Conservation (phyloP, 2,329 filamentous ascomycete species). For the Arthrinium phaeospermum region DNA sequence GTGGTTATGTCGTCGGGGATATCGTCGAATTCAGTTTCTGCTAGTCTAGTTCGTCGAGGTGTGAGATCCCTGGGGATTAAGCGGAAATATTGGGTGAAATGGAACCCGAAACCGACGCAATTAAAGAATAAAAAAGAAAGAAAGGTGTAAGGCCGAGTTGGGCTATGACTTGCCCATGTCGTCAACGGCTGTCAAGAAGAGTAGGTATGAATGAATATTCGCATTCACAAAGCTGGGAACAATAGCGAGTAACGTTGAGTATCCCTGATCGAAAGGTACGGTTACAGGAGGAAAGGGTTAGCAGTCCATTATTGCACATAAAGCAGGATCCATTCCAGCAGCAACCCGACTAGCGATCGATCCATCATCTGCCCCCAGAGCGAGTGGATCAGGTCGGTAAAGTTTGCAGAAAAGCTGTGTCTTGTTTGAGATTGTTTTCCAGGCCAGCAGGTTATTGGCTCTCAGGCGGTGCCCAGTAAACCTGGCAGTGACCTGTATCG, state of each 20-base stretch:
- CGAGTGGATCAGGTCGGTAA: neutral
- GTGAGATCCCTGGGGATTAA: neutral
- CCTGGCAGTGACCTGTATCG: neutral
- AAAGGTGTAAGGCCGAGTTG: neutral
- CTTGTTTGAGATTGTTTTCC: conserved; percentile 4
- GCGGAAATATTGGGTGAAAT: neutral
- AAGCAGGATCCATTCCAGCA: conserved; percentile 1
- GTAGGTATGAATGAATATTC: neutral
- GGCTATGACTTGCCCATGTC: conserved; percentile 11
- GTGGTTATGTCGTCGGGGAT: neutral
- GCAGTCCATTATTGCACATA: neutral
- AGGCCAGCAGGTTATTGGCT: neutral
- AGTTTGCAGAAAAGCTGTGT: neutral
- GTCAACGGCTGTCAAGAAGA: neutral
- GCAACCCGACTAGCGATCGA: conserved; percentile 1
- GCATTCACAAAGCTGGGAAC: neutral
- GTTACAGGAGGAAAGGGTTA: neutral
- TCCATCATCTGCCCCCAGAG: neutral
- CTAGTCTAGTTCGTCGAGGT: neutral
- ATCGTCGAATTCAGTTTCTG: neutral
- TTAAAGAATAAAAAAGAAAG: neutral
- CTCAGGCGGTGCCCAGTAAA: neutral
- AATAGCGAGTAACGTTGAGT: neutral
- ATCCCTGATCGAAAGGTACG: neutral
- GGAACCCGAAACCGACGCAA: neutral